A percentile compares a stretch with the other conserved stretches of the same genome.
phyloP scores from a whole-genome alignment of 495 filamentous ascomycete species.

The Lasiosphaeria ovina region DNA sequence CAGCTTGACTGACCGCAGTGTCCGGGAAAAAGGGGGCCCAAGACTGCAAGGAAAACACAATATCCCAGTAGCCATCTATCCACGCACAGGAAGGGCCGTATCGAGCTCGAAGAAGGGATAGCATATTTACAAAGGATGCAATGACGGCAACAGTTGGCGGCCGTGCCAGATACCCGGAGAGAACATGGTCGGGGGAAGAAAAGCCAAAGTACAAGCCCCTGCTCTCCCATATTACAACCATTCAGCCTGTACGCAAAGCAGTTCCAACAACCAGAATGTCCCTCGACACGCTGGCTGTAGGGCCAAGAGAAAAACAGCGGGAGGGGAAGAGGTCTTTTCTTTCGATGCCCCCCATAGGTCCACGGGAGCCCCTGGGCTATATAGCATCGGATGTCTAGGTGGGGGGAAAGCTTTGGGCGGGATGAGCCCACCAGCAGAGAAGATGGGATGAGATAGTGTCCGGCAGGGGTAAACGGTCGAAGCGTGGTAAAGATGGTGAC shows the following conservation, averaged over 20 bases:
- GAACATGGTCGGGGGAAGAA: constrained; percentile 14
- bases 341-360: neutral
- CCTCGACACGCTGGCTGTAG: neutral
- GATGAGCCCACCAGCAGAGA: constrained; percentile 9
- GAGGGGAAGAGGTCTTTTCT: neutral
- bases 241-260: constrained; percentile 28
- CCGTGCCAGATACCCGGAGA: constrained; percentile 31
- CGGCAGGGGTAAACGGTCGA: constrained; percentile 9
- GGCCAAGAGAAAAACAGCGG: neutral
- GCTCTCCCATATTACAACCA: constrained; percentile 25
- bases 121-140: neutral
- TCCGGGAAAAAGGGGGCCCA: constrained; percentile 2
- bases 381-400: constrained; percentile 18
- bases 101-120: constrained; percentile 1
- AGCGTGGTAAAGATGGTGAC: constrained; percentile 12
- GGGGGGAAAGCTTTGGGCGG: constrained; percentile 14
- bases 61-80: constrained; percentile 5
- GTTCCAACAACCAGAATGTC: constrained; percentile 25
- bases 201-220: constrained; percentile 22
- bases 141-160: constrained; percentile 2
- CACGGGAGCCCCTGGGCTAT: too few species aligned
- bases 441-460: constrained; percentile 7
- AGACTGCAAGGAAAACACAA: neutral
- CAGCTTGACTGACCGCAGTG: neutral
- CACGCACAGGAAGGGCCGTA: neutral